Evolutionary conservation across 164 flowering plant genomes (phyloP).

Genomic region (Saururus chinensis): DNA sequence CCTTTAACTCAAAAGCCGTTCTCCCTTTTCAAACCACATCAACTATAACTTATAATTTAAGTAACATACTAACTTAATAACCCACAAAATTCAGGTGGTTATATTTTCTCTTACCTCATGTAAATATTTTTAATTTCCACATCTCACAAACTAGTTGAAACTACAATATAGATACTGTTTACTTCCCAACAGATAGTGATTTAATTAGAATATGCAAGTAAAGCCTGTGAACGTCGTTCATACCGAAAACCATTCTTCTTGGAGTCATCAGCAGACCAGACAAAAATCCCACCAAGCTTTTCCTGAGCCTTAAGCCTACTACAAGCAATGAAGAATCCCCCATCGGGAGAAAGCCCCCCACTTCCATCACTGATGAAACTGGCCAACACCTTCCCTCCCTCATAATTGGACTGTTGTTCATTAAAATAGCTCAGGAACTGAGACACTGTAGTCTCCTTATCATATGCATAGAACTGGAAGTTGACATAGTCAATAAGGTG

Average conservation of each 20-base stretch:
- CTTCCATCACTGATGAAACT: slow-evolving; percentile 38
- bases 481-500: slow-evolving; percentile 43
- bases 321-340: slow-evolving; percentile 52
- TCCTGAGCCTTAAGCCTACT: slow-evolving; percentile 22
- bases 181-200: not conserved
- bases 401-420: slow-evolving; percentile 29
- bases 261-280: slow-evolving; percentile 63
- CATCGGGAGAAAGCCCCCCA: slow-evolving; percentile 32
- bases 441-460: slow-evolving; percentile 30
- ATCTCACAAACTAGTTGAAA: too few relatives aligned
- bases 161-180: not conserved
- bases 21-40: too few relatives aligned
- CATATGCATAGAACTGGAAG: slow-evolving; percentile 54
- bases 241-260: slow-evolving; percentile 26
- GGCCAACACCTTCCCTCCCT: slow-evolving; percentile 33
- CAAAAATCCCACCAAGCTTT: slow-evolving; percentile 38
- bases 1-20: too few relatives aligned
- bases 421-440: slow-evolving; percentile 34
- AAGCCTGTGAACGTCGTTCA: slow-evolving; percentile 35
- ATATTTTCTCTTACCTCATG: too few relatives aligned
- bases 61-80: too few relatives aligned
- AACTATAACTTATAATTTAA: too few relatives aligned
- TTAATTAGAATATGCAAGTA: slow-evolving; percentile 14
- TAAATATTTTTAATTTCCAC: too few relatives aligned
- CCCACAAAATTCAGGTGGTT: too few relatives aligned